phyloP scores from a whole-genome alignment of 2,329 filamentous ascomycete genomes.

The Fusarium keratoplasticum region DNA sequence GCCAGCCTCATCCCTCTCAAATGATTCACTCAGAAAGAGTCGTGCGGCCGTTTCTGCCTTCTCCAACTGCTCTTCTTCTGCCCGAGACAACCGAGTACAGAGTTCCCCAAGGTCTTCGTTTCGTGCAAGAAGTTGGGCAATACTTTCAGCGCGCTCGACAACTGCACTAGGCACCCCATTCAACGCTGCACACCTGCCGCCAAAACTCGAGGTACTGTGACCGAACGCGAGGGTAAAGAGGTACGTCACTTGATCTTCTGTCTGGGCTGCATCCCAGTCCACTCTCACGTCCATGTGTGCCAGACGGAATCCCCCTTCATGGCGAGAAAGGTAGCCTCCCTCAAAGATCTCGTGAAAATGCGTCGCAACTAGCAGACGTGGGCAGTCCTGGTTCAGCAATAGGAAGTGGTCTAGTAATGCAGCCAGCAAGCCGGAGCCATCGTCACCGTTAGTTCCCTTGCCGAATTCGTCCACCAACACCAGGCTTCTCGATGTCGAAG shows the following conservation, averaged over 20 bases:
- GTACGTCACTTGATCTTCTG: slow-evolving; percentile 75
- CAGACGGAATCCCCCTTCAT: slow-evolving; percentile 62
- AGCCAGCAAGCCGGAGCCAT: slow-evolving; percentile 69
- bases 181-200: slow-evolving; percentile 84
- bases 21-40: slow-evolving; percentile 59
- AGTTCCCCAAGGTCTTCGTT: slow-evolving; percentile 82
- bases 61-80: slow-evolving; percentile 75
- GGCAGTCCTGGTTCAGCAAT: slow-evolving; percentile 56
- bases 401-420: slow-evolving; percentile 70
- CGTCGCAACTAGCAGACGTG: slow-evolving; percentile 71
- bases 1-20: slow-evolving; percentile 14
- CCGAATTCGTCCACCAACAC: slow-evolving; percentile 94
- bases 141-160: slow-evolving; percentile 78
- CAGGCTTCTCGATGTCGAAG: slow-evolving; percentile 81
- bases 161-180: slow-evolving; percentile 83
- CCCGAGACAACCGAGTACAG: slow-evolving; percentile 74
- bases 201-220: slow-evolving; percentile 83
- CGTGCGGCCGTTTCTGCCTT: slow-evolving; percentile 73
- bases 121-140: slow-evolving; percentile 74
- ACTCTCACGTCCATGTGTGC: slow-evolving; percentile 79
- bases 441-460: slow-evolving; percentile 69
- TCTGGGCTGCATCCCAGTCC: slow-evolving; percentile 61
- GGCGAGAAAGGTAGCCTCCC: slow-evolving; percentile 64
- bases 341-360: slow-evolving; percentile 81
- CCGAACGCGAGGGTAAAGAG: slow-evolving; percentile 79